Percentiles rank a stretch among this genome's conserved stretches.
Evolutionary conservation across 768 basidiomycete species (phyloP).

Genomic region (Lactarius quietus): DNA sequence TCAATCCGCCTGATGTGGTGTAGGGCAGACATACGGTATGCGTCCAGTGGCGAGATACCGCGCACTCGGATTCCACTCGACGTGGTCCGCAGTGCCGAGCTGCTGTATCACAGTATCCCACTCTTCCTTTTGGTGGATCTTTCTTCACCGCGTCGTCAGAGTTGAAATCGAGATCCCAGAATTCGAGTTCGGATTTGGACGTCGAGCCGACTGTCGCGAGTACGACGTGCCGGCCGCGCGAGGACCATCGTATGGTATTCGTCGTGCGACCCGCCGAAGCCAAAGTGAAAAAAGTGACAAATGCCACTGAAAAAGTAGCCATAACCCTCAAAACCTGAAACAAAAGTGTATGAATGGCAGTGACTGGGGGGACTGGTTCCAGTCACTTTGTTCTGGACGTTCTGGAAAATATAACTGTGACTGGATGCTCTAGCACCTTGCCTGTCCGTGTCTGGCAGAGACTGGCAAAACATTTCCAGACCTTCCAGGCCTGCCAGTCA

Average conservation of each 20-base stretch:
- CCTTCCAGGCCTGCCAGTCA: too few relatives aligned
- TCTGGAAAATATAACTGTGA: too few relatives aligned
- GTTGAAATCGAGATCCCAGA: slow-evolving; percentile 97
- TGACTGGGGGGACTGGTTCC: too few relatives aligned
- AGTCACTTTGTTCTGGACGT: too few relatives aligned
- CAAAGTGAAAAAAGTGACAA: too few relatives aligned
- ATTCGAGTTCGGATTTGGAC: slow-evolving; percentile 94
- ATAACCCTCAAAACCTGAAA: too few relatives aligned
- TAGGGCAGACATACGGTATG: slow-evolving; percentile 74
- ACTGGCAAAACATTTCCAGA: too few relatives aligned
- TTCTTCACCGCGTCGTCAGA: slow-evolving; percentile 49
- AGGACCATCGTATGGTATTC: slow-evolving; percentile 96
- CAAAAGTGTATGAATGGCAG: too few relatives aligned
- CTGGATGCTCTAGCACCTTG: too few relatives aligned
- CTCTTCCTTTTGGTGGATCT: slow-evolving; percentile 56
- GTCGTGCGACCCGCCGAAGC: slow-evolving; percentile 79
- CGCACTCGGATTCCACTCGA: slow-evolving; percentile 98
- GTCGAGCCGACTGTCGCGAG: slow-evolving; percentile 95
- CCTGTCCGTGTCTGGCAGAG: too few relatives aligned
- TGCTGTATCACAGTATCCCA: slow-evolving; percentile 86
- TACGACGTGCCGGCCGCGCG: slow-evolving; percentile 92
- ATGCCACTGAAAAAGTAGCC: too few relatives aligned
- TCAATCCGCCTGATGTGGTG: too few relatives aligned
- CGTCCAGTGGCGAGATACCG: slow-evolving; percentile 91
- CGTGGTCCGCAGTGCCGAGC: slow-evolving; percentile 84